A percentile compares a stretch with the other conserved stretches of the same genome.
Conservation (phyloP, 2,329 filamentous ascomycete species). For the Ophiostoma fasciatum region DNA sequence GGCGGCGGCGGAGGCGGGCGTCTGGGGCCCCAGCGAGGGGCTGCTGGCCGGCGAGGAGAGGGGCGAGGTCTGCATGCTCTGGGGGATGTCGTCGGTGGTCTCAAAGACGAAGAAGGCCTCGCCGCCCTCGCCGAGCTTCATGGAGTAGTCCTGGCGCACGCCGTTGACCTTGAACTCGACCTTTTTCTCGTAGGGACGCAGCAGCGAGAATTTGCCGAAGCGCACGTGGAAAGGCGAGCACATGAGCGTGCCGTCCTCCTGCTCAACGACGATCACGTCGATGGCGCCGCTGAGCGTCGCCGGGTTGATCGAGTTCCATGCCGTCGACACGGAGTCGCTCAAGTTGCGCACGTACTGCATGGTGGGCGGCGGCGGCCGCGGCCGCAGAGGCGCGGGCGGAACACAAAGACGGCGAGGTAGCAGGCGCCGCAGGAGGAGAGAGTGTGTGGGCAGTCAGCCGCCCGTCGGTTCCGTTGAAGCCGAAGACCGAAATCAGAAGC, state of each 20-base stretch:
- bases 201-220: slow-evolving; percentile 93
- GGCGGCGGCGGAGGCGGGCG: slow-evolving; percentile 15
- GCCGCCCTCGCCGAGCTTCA: slow-evolving; percentile 95
- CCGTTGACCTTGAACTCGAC: slow-evolving; percentile 96
- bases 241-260: slow-evolving; percentile 74
- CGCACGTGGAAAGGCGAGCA: slow-evolving; percentile 98
- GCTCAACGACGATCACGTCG: slow-evolving; percentile 96
- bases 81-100: slow-evolving; percentile 82
- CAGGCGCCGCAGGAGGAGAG: neutral
- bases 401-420: neutral
- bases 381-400: neutral
- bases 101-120: slow-evolving; percentile 99
- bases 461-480: too few species aligned
- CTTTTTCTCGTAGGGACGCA: slow-evolving; percentile 95
- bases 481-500: too few species aligned
- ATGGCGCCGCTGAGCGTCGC: slow-evolving; percentile 94
- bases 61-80: slow-evolving; percentile 85
- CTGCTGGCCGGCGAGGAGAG: slow-evolving; percentile 81
- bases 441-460: neutral
- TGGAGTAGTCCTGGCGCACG: slow-evolving; percentile 79
- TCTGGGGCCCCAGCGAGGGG: slow-evolving; percentile 46
- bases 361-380: slow-evolving; percentile 14
- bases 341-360: slow-evolving; percentile 99
- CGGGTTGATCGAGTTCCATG: slow-evolving; percentile 99
- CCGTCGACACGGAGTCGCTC: slow-evolving; percentile 89